Base-by-base conservation (phyloP, 1,284 basidiomycete species). In the Uromyces viciae-fabae region DNA sequence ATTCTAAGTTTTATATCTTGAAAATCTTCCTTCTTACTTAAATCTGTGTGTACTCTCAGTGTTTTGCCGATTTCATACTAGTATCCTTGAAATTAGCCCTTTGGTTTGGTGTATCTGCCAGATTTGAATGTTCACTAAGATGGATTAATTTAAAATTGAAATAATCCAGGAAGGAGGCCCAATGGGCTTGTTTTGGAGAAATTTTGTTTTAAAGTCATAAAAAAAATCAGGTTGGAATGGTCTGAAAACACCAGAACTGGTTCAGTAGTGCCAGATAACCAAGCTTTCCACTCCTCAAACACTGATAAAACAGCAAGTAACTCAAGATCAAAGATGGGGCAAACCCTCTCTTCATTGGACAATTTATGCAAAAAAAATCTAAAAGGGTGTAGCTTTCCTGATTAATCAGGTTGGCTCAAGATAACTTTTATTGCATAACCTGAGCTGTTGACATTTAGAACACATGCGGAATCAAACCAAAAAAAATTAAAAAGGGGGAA, bases 361-460 rank as follows among this genome's bases (percentile, higher is more conserved):
- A 82, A 42, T 58, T 82, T 82, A 7, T 52, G 31, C 3, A 71
- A 82, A 56, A 33, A 40, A 72, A 17, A 82, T 9, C 19, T 25
- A 36, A 82, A 62, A 22, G 81, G 81, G 28, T 82, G 52, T 22
- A 81, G 52, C 2, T 74, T 3, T 15, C 68, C 58, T 25, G 79
- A 33, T 19, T 54, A 31, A 43, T 79, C 64, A 5, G 58, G 75
- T 36, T 82, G 82, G 25, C 43, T 43, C 7, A 82, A n/a, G 19
- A 83, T 80, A 1, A 19, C 73, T 28, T 74, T 19, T 5, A 81
- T 19, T 0, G 82, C 76, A 49, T 58, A 83, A 7, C 73, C 77
- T n/a, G 81, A 83, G 22, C 68, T 82, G 74, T 42, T 72, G 19
- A 52, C 68, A 8, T 89, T 87, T 36, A 85, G 86, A 15, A 86